phyloP scores from a whole-genome alignment of 1,284 basidiomycete genomes.

The Naganishia sp. region DNA sequence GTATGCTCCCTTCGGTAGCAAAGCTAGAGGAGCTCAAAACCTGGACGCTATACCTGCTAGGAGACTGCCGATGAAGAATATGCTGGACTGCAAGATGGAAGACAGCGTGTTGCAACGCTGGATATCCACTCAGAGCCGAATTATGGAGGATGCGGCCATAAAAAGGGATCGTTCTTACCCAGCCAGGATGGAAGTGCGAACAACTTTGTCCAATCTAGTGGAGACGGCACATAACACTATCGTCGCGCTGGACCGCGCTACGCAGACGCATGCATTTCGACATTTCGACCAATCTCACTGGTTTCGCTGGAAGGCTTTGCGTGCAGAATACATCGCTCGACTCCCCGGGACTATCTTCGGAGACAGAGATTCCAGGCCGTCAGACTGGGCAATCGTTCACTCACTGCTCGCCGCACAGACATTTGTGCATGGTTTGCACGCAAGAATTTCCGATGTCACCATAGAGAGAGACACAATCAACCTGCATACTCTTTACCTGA shows the following conservation, averaged over 20 bases:
- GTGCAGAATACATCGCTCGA: not conserved
- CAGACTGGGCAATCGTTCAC: constrained; percentile 1
- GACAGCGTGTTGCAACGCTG: not conserved
- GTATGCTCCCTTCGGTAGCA: constrained; percentile 1
- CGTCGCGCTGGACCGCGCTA: not conserved
- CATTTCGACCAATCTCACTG: not conserved
- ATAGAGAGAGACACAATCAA: constrained; percentile 1
- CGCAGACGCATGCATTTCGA: not conserved
- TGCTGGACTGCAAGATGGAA: not conserved
- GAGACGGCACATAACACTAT: not conserved
- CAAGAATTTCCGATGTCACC: not conserved
- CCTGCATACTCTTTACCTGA: not conserved
- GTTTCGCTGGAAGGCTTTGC: not conserved
- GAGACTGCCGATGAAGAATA: not conserved
- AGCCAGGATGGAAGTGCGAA: not conserved
- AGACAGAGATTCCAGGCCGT: not conserved
- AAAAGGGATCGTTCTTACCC: not conserved
- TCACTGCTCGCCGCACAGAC: not conserved
- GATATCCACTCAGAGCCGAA: not conserved
- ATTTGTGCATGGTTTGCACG: constrained; percentile 1
- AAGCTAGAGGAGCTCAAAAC: not conserved
- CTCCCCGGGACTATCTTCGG: not conserved
- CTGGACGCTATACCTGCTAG: not conserved
- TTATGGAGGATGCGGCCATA: not conserved
- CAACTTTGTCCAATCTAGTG: not conserved